Conservation (phyloP, 2,329 filamentous ascomycete genomes). For the Xylariaceae sp. region DNA sequence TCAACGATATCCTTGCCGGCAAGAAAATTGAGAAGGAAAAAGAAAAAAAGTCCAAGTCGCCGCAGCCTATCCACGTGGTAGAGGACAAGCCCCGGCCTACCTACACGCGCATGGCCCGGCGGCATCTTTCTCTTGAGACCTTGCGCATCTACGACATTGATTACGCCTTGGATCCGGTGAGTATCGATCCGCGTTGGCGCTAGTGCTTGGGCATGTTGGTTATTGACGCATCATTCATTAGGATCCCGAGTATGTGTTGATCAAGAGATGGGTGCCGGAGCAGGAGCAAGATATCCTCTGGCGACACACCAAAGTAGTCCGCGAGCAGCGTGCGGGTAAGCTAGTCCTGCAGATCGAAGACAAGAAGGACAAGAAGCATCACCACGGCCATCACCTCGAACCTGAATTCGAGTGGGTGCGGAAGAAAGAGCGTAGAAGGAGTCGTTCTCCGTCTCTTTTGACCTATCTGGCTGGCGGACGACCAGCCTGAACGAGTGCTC, state of each 20-base stretch:
- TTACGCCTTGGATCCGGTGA: slow-evolving; percentile 54
- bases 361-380: slow-evolving; percentile 35
- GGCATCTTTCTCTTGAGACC: slow-evolving; percentile 60
- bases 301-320: slow-evolving; percentile 63
- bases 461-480: slow-evolving; percentile 55
- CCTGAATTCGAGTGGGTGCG: slow-evolving; percentile 54
- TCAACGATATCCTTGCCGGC: slow-evolving; percentile 51
- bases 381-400: slow-evolving; percentile 36
- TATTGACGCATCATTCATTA: slow-evolving; percentile 23
- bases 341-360: slow-evolving; percentile 46
- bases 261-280: slow-evolving; percentile 70
- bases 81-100: slow-evolving; percentile 41
- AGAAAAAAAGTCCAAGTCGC: slow-evolving; percentile 8
- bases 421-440: slow-evolving; percentile 54
- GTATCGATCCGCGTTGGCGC: slow-evolving; percentile 21
- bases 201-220: neutral
- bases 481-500: slow-evolving; percentile 30
- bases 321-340: slow-evolving; percentile 48
- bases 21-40: slow-evolving; percentile 40
- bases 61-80: neutral
- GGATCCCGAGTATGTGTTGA: slow-evolving; percentile 67
- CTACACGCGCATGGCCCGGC: slow-evolving; percentile 61
- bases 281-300: slow-evolving; percentile 69
- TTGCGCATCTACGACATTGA: slow-evolving; percentile 53
- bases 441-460: slow-evolving; percentile 53